These are phyloP conservation scores for Penicillium alfredii DNA, from an alignment of 495 filamentous ascomycete genomes.

Conservation along the genomic window DNA sequence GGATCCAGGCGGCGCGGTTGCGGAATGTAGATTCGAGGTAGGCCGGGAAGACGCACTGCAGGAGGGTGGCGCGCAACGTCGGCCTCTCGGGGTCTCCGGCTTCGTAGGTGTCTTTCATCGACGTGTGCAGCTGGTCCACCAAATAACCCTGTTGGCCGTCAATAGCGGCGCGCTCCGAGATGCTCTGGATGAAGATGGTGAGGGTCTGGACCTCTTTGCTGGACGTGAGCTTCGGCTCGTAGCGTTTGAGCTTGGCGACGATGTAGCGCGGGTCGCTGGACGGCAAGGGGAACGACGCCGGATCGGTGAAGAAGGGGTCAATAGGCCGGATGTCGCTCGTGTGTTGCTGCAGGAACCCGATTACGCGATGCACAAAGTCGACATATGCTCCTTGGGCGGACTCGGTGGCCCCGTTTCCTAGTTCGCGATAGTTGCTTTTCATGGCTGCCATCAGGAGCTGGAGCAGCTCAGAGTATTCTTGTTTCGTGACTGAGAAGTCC, in stretches of 20 bases:
- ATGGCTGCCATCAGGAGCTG: constrained; percentile 57
- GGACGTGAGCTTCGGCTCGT: constrained; percentile 52
- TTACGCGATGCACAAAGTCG: constrained; percentile 58
- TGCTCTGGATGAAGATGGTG: constrained; percentile 55
- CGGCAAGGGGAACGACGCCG: constrained; percentile 59
- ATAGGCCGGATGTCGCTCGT: constrained; percentile 56
- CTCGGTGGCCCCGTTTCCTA: constrained; percentile 34
- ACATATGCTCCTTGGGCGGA: constrained; percentile 53
- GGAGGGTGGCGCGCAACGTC: constrained; percentile 51
- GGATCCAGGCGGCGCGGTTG: constrained; percentile 51
- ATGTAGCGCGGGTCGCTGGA: constrained; percentile 62
- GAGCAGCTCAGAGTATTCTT: constrained; percentile 52
- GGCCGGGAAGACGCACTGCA: constrained; percentile 58
- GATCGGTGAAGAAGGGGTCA: constrained; percentile 64
- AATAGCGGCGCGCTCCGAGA: constrained; percentile 56
- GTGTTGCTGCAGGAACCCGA: constrained; percentile 61
- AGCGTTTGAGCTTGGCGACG: constrained; percentile 58
- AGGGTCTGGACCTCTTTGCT: constrained; percentile 51
- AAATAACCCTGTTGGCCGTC: constrained; percentile 58
- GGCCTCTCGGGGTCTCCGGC: constrained; percentile 34
- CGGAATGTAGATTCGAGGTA: constrained; percentile 52
- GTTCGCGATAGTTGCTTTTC: constrained; percentile 62
- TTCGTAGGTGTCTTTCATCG: constrained; percentile 50
- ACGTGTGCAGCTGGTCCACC: constrained; percentile 50
- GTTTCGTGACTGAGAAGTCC: constrained; percentile 33